These are phyloP conservation scores for Phytophthora fragariaefolia DNA, from an alignment of 352 stramenopile genomes.

Conservation along the genomic window DNA sequence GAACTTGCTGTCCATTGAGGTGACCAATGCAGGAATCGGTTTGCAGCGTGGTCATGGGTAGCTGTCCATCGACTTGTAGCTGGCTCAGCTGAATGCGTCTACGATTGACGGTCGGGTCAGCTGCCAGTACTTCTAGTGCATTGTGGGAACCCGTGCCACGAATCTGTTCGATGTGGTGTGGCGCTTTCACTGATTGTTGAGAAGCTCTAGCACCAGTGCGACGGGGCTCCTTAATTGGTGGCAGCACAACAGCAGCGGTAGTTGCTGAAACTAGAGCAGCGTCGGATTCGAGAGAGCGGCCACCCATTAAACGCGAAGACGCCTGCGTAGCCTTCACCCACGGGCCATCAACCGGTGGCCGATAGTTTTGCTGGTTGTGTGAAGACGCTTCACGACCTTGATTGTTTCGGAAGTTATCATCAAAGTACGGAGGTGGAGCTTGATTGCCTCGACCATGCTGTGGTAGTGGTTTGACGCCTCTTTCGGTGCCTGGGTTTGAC, in stretches of 20 bases:
- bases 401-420: neutral
- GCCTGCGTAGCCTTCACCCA: neutral
- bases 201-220: neutral
- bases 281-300: conserved; percentile 4
- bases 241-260: conserved; percentile 4
- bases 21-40: conserved; percentile 28
- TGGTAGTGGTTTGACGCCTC: neutral
- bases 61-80: conserved; percentile 26
- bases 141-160: conserved; percentile 13
- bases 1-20: conserved; percentile 23
- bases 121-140: conserved; percentile 20
- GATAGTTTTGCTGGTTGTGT: conserved; percentile 1
- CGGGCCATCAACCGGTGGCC: neutral
- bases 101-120: conserved; percentile 14
- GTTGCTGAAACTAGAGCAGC: neutral
- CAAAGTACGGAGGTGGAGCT: neutral
- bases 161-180: conserved; percentile 16
- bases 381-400: neutral
- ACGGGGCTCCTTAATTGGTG: conserved; percentile 19
- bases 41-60: conserved; percentile 36
- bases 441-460: neutral
- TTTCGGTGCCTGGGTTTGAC: conserved; percentile 9
- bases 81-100: conserved; percentile 21
- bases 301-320: neutral
- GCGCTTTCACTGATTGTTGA: neutral